Evolutionary conservation across 2,329 filamentous ascomycete genomes (phyloP).

Genomic region (Monosporascus cannonballus): DNA sequence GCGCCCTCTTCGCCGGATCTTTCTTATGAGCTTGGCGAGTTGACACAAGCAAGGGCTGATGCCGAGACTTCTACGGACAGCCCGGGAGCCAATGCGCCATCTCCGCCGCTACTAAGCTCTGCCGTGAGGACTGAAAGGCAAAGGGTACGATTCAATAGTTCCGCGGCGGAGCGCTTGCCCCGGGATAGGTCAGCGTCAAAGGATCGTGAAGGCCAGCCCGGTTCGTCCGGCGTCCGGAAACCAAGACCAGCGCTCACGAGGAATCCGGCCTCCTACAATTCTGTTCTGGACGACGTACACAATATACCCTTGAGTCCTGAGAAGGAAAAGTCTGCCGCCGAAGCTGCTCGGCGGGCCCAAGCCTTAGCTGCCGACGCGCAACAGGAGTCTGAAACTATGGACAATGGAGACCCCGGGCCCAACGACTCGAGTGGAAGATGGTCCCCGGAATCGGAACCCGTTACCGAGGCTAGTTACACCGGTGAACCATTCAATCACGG

Average conservation of each 20-base stretch:
- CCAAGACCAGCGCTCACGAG: conserved; percentile 33
- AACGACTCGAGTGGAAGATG: conserved; percentile 21
- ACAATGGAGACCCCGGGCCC: conserved; percentile 12
- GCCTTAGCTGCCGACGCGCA: conserved; percentile 29
- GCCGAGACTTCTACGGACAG: neutral
- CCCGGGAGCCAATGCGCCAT: neutral
- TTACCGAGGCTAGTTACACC: conserved; percentile 5
- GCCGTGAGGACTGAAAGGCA: conserved; percentile 5
- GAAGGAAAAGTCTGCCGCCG: conserved; percentile 23
- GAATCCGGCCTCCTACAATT: conserved; percentile 27
- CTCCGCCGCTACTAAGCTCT: neutral
- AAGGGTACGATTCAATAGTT: conserved; percentile 11
- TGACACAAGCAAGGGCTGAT: neutral
- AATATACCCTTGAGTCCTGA: conserved; percentile 4
- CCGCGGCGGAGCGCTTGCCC: neutral
- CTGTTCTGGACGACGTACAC: conserved; percentile 16
- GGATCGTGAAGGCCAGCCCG: conserved; percentile 2
- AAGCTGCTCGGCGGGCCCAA: conserved; percentile 31
- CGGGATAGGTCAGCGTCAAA: conserved; percentile 1
- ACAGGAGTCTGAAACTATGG: conserved; percentile 18
- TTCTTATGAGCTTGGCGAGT: neutral
- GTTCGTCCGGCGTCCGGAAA: conserved; percentile 10
- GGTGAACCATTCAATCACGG: conserved; percentile 1
- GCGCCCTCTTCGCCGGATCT: neutral
- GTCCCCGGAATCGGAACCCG: conserved; percentile 7